Evolutionary conservation across 1,284 basidiomycete species (phyloP).

Genomic region (Rhodotorula sp.): DNA sequence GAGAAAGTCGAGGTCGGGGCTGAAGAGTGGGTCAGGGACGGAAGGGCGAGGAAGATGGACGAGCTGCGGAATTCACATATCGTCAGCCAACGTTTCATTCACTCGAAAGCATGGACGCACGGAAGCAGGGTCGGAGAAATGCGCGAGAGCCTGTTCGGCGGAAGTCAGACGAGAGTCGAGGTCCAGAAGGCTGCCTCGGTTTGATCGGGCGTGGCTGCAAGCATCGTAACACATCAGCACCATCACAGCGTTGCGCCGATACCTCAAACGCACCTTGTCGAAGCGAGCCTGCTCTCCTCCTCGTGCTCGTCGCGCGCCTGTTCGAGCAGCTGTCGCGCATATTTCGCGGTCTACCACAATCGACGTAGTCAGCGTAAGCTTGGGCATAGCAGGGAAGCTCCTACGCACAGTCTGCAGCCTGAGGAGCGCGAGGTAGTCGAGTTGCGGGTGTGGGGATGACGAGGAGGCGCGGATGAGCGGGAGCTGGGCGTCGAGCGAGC

Average conservation of each 20-base stretch:
- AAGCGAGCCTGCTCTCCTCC: not conserved
- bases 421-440: slow-evolving; percentile 12
- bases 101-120: no score
- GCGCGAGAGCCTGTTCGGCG: no score
- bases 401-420: slow-evolving; percentile 11
- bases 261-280: not conserved
- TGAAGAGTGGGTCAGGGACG: not conserved
- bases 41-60: not conserved
- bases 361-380: not conserved
- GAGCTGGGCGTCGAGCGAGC: not conserved
- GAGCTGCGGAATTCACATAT: not conserved
- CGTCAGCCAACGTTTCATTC: no score
- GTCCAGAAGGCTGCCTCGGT: no score
- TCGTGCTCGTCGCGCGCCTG: not conserved
- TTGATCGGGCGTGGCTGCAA: no score
- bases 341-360: slow-evolving; percentile 19
- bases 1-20: not conserved
- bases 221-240: no score
- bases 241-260: no score
- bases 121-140: no score
- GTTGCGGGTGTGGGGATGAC: not conserved
- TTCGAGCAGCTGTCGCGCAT: slow-evolving; percentile 15
- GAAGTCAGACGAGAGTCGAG: no score
- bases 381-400: not conserved
- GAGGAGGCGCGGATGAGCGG: not conserved